phyloP scores from a whole-genome alignment of 768 basidiomycete species.

The Mycena crocata region DNA sequence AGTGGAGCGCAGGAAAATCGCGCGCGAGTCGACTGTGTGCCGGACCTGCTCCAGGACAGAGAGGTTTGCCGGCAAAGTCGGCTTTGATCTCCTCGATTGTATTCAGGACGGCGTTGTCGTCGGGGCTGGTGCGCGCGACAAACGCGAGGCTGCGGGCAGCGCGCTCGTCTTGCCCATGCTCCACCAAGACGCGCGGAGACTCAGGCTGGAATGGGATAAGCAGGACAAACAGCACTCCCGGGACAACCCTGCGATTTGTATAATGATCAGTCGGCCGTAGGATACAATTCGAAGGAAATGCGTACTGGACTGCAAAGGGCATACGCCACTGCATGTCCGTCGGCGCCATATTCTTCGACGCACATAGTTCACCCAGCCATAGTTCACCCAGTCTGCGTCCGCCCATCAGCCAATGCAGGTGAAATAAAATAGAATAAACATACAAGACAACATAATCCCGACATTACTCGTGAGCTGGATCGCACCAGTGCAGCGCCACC shows the following conservation, averaged over 20 bases:
- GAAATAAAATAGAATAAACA: conserved; percentile 20
- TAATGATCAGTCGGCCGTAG: not conserved
- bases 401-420: not conserved
- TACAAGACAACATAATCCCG: conserved; percentile 52
- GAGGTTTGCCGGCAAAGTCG: conserved; percentile 57
- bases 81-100: conserved; percentile 60
- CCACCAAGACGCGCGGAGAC: conserved; percentile 69
- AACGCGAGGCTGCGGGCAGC: conserved; percentile 56
- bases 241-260: conserved; percentile 58
- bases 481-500: conserved; percentile 62
- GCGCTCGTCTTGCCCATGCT: conserved; percentile 53
- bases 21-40: conserved; percentile 57
- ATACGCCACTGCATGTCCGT: conserved; percentile 65
- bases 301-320: conserved; percentile 60
- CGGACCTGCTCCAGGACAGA: conserved; percentile 50
- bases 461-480: conserved; percentile 53
- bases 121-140: conserved; percentile 41
- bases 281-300: not conserved
- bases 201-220: conserved; percentile 63
- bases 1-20: conserved; percentile 55
- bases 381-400: no score
- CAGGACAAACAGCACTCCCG: conserved; percentile 60
- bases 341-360: conserved; percentile 47
- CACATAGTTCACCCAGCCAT: conserved; percentile 59
- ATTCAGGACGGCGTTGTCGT: conserved; percentile 48